Base-by-base conservation (phyloP, 2,329 filamentous ascomycete species). In the Scedosporium dehoogii region DNA sequence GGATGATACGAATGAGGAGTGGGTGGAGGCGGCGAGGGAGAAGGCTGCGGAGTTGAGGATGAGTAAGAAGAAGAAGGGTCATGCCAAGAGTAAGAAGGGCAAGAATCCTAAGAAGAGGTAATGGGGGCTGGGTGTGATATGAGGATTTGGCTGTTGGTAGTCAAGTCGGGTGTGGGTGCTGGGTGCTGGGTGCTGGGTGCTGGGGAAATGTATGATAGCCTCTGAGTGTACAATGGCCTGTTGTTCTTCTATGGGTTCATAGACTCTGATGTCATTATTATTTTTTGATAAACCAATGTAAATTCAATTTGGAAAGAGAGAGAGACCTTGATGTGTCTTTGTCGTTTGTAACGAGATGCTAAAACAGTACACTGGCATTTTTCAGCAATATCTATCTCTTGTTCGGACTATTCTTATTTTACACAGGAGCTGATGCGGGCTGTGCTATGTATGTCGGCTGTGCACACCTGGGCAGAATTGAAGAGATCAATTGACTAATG, bases 11-110 rank as follows among this genome's bases (percentile, higher is more conserved):
- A 63, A 66, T 55, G 68, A 69, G 56, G 68, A 69, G 65, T 69
- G 68, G 68, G 67, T 68, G 10, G 64, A 64, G 27, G 65, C 64
- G 33, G 68, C 68, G 41, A 64, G 67, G 56, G 67, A 64, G 25
- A 68, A 68, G 14, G 66, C 68, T 10, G 46, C 46, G 59, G 18
- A 55, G 46, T 18, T 56, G 48, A 68, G 71, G 65, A 66, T 65
- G 58, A 69, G 68, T 44, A 69, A 66, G 64, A 74, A 73, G 70
- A 64, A 67, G 46, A 68, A 73, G 46, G 73, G 70, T 66, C 72
- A 73, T 70, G 55, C 58, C n/a, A 73, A 71, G 68, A 64, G 65
- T 2, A 70, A 72, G 67, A 75, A 76, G 70, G 72, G 72, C 4
- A 75, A 72, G 68, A 70, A 71, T 12, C 68, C 69, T 3, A 74